phyloP scores from a whole-genome alignment of 116 monocot genomes.

The Trichopus zeylanicus region DNA sequence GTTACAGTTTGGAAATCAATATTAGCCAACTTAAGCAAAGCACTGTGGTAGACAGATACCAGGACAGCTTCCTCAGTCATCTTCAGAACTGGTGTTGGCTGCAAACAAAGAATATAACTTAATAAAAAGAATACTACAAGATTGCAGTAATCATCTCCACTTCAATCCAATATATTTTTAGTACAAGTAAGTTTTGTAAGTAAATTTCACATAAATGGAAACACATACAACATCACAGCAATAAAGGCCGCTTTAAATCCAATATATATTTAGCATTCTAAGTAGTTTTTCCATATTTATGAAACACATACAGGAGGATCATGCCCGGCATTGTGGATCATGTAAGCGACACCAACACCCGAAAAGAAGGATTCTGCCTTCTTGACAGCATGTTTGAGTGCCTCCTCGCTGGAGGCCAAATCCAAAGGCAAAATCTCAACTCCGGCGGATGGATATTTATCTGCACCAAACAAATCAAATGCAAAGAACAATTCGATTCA shows the following conservation, averaged over 20 bases:
- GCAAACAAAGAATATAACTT: constrained; percentile 10
- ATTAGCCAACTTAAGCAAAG: background rate
- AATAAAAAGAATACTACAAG: background rate
- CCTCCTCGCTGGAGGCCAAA: constrained; percentile 57
- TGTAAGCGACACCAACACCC: constrained; percentile 68
- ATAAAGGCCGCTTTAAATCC: too few relatives aligned
- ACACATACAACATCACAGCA: too few relatives aligned
- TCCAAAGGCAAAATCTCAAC: constrained; percentile 82
- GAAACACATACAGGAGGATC: constrained; percentile 62
- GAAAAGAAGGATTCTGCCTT: constrained; percentile 77
- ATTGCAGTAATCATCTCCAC: too few relatives aligned
- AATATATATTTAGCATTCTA: too few relatives aligned
- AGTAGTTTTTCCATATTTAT: background rate
- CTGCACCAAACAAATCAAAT: constrained; percentile 12
- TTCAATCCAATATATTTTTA: too few relatives aligned
- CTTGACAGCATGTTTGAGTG: constrained; percentile 49
- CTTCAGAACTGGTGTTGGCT: constrained; percentile 64
- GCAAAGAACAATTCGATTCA: background rate
- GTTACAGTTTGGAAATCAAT: background rate
- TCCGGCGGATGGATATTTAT: constrained; percentile 32
- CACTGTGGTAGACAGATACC: constrained; percentile 23
- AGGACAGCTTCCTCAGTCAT: constrained; percentile 49
- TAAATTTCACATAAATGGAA: too few relatives aligned
- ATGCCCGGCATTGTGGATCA: constrained; percentile 94
- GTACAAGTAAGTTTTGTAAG: too few relatives aligned